Base-by-base conservation (phyloP, 495 filamentous ascomycete species). In the Wilcoxina mikolae region DNA sequence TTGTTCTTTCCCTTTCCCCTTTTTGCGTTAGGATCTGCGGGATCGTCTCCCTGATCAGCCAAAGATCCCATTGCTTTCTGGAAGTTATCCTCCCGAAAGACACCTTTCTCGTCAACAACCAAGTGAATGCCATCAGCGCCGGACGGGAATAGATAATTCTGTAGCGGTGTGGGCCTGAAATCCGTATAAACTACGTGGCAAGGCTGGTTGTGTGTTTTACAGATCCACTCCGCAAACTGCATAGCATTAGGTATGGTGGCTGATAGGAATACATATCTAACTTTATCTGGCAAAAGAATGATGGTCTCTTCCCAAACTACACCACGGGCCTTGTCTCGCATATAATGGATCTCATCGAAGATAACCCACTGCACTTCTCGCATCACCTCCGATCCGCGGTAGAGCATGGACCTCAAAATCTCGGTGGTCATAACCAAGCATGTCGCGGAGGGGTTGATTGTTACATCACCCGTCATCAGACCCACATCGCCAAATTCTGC, bases 291-390 rank as follows among this genome's bases (percentile, higher is more conserved):
- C 9, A 98, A 72, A 23, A 98, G 73, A 65, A 98, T 98, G 65
- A 98, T 93, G 5, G 93, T 96, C 69, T 98, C 91, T 67, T 98
- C 91, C 91, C 91, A 98, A 9, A 98, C 91, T 9, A 98, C 91
- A 71, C 91, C 91, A 67, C 91, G 80, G 56, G 80, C 76, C 64
- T 87, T 86, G 71, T 98, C 91, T 60, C 91, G 77, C 84, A 98
- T 81, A 73, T 96, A 98, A 70, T 98, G 91, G 46, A 98, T 93
- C 68, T 98, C 91, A 67, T 98, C 91, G 60, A 98, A 98, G 3
- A 96, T 71, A 7, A 98, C 93, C 91, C 91, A 96, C 23, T 79
- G 85, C 3, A 96, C 93, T 72, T 98, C 91, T 57, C 91, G 85
- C 91, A 96, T 96, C 57, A 98, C 95, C 69, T 98, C 91, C 3